Evolutionary conservation across 805 yeast species (phyloP).

Genomic region (Starmerella asiatica): DNA sequence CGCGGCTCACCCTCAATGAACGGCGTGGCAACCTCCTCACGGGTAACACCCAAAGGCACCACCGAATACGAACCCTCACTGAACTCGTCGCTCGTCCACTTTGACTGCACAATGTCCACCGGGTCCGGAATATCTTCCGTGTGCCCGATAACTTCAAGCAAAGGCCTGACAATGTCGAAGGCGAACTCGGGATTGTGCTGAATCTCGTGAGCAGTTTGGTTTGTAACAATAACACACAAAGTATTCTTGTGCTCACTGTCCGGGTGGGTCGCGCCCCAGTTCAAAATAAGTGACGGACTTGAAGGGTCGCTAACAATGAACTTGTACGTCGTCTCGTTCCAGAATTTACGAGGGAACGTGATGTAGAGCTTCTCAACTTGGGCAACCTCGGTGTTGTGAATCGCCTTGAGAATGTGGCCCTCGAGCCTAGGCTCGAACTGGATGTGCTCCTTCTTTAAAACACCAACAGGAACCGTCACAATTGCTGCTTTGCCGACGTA

Average conservation of each 20-base stretch:
- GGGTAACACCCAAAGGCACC: constrained; percentile 53
- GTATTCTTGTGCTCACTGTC: constrained; percentile 27
- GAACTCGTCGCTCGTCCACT: constrained; percentile 60
- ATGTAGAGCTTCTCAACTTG: constrained; percentile 58
- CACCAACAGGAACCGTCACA: constrained; percentile 20
- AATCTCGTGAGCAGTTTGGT: constrained; percentile 48
- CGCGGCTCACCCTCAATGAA: constrained; percentile 41
- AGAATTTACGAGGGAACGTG: constrained; percentile 50
- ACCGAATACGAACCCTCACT: constrained; percentile 66
- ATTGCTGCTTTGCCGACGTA: constrained; percentile 21
- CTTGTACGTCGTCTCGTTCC: constrained; percentile 44
- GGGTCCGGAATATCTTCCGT: constrained; percentile 26
- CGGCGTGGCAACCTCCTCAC: constrained; percentile 47
- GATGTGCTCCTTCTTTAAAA: constrained; percentile 16
- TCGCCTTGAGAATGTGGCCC: constrained; percentile 10
- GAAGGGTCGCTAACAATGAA: constrained; percentile 34
- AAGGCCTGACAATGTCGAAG: constrained; percentile 19
- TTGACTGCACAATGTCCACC: constrained; percentile 33
- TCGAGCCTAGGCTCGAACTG: constrained; percentile 19
- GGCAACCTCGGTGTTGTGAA: constrained; percentile 29
- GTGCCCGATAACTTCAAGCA: constrained; percentile 16
- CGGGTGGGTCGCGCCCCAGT: constrained; percentile 37
- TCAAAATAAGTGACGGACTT: constrained; percentile 46
- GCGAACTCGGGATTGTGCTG: constrained; percentile 32
- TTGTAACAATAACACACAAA: constrained; percentile 49